These are phyloP conservation scores for Pachysandra terminalis DNA, from an alignment of 164 flowering plant species.

Conservation along the genomic window DNA sequence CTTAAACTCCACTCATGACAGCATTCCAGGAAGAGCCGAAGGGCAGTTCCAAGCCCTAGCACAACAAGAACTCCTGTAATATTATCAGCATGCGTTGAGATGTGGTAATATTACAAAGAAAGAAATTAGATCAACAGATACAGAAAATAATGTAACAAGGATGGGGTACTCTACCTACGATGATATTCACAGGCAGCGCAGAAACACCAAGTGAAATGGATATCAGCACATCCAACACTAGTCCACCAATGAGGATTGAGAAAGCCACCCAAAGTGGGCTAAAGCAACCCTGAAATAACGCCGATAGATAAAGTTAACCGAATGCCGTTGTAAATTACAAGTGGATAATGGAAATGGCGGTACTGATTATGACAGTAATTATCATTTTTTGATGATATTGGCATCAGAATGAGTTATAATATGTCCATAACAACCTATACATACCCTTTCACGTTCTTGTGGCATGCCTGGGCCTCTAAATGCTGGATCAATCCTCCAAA, in stretches of 20 bases:
- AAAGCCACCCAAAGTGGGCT: slow-evolving; percentile 83
- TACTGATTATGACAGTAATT: neutral
- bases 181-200: slow-evolving; percentile 76
- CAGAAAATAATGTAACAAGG: neutral
- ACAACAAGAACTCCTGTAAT: slow-evolving; percentile 72
- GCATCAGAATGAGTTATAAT: neutral
- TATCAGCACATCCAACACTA: slow-evolving; percentile 70
- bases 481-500: slow-evolving; percentile 66
- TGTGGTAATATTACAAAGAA: neutral
- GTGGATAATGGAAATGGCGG: neutral
- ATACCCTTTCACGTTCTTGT: slow-evolving; percentile 56
- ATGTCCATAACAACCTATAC: slow-evolving; percentile 9
- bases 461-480: slow-evolving; percentile 24
- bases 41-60: slow-evolving; percentile 76
- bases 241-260: slow-evolving; percentile 70
- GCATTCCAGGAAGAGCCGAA: slow-evolving; percentile 69
- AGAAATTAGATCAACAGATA: neutral
- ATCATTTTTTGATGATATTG: neutral
- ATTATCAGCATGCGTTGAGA: neutral
- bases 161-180: slow-evolving; percentile 44
- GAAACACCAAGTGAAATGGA: slow-evolving; percentile 80
- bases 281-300: slow-evolving; percentile 48
- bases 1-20: slow-evolving; percentile 65
- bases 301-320: neutral
- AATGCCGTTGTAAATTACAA: neutral